Percentiles rank a stretch among this genome's conserved stretches.
phyloP scores from a whole-genome alignment of 345 rosid species.

The Barbarea vulgaris region DNA sequence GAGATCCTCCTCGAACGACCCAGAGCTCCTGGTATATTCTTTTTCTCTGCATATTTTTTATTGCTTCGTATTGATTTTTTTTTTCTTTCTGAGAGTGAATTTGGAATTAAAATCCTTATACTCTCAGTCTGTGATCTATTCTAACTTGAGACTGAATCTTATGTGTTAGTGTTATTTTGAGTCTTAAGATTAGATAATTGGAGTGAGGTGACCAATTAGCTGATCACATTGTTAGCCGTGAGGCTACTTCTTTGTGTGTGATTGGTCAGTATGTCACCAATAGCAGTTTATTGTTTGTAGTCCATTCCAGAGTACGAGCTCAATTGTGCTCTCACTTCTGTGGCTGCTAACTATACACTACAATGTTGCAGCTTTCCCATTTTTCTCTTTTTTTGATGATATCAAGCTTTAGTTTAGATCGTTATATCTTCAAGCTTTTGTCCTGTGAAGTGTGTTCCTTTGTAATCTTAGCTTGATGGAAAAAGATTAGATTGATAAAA shows the following conservation, averaged over 20 bases:
- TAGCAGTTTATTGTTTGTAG: conserved; percentile 29
- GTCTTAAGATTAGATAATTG: not conserved
- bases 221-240: conserved; percentile 26
- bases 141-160: not conserved
- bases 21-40: conserved; percentile 52
- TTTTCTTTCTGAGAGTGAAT: no score
- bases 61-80: not conserved
- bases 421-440: conserved; percentile 2
- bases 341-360: conserved; percentile 15
- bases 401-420: not conserved
- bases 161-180: not conserved
- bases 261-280: conserved; percentile 40
- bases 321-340: not conserved
- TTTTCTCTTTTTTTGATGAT: not conserved
- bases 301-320: conserved; percentile 24
- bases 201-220: conserved; percentile 40
- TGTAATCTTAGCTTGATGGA: not conserved
- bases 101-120: not conserved
- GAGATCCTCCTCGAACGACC: conserved; percentile 70
- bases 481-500: not conserved
- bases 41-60: not conserved
- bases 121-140: not conserved
- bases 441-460: conserved; percentile 11
- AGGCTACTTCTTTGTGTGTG: conserved; percentile 33
- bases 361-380: not conserved